These are phyloP conservation scores for Amanita fuliginea DNA, from an alignment of 768 basidiomycete species.

Conservation along the genomic window DNA sequence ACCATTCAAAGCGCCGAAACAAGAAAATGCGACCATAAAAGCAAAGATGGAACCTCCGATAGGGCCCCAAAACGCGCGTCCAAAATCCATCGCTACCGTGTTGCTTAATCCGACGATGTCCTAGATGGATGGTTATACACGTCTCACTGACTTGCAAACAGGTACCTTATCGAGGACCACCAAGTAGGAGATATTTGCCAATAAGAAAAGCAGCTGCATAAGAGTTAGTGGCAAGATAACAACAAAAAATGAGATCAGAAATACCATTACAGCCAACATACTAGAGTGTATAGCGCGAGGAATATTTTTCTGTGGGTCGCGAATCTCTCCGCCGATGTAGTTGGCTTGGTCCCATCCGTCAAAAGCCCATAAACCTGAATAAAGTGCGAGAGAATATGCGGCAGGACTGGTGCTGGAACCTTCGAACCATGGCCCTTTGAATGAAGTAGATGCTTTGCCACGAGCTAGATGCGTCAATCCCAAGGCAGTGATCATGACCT, in stretches of 20 bases:
- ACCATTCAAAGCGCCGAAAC: conserved; percentile 93
- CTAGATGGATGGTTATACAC: conserved; percentile 16
- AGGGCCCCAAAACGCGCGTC: conserved; percentile 74
- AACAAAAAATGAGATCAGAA: conserved; percentile 13
- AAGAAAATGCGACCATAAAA: conserved; percentile 85
- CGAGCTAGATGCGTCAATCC: conserved; percentile 70
- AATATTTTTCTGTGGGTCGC: conserved; percentile 73
- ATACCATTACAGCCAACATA: conserved; percentile 71
- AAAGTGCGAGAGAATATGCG: conserved; percentile 85
- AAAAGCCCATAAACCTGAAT: conserved; percentile 92
- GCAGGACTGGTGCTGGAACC: conserved; percentile 72
- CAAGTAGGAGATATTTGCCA: conserved; percentile 86
- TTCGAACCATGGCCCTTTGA: conserved; percentile 58
- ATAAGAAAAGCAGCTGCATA: conserved; percentile 57
- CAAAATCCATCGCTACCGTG: conserved; percentile 88
- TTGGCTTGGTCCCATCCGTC: conserved; percentile 96
- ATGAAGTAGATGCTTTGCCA: conserved; percentile 58
- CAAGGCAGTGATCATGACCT: conserved; percentile 66
- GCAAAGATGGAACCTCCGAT: conserved; percentile 85
- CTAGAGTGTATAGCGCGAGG: conserved; percentile 86
- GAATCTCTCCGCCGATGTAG: conserved; percentile 86
- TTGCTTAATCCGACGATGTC: conserved; percentile 67
- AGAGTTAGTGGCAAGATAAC: conserved; percentile 3
- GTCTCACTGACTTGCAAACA: background rate
- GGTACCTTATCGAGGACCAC: conserved; percentile 78